Base-by-base conservation (phyloP, 202 grass and related monocot species). In the Dendrocalamus latiflorus region DNA sequence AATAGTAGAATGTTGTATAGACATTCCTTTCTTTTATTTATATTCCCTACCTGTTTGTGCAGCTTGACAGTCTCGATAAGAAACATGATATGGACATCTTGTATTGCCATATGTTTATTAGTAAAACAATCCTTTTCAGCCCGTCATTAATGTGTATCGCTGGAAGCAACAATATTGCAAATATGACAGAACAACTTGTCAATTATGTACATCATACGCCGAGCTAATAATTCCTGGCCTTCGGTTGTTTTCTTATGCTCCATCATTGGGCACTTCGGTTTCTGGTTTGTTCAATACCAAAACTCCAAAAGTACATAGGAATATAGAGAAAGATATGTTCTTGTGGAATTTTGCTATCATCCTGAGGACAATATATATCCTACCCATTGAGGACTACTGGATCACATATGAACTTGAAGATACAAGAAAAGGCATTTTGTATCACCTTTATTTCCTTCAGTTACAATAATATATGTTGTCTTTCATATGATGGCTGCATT, bases 401-500 rank as follows among this genome's bases (percentile, higher is more conserved):
- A 51, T 79, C 12, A 63, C 20, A n/a, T 16, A 66, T 58, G 28
- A 78, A 15, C 9, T 68, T 74, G 9, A 34, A 57, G 4, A 75
- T 28, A 48, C 42, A 4, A 68, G 41, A 20, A n/a, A 21, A 6
- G 3, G 21, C 21, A 28, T 50, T 50, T 22, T 49, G 12, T 13
- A 16, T 28, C 22, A 42, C 10, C 20, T 74, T 73, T 75, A 34
- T 53, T 51, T 73, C n/a, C 22, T 65, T 73, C 14, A 73, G 2
- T 57, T 73, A 41, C 38, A 49, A 13, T 16, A 68, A 39, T 49
- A 65, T 37, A 54, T 74, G 38, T 10, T 30, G 4, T 10, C 69
- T 60, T 80, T 45, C 75, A 37, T 74, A 61, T 69, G 86, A 69
- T 69, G 69, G 55, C 54, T 76, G 54, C 44, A 12, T 62, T 51